phyloP scores from a whole-genome alignment of 345 rosid genomes.

The Clarkia xantiana region DNA sequence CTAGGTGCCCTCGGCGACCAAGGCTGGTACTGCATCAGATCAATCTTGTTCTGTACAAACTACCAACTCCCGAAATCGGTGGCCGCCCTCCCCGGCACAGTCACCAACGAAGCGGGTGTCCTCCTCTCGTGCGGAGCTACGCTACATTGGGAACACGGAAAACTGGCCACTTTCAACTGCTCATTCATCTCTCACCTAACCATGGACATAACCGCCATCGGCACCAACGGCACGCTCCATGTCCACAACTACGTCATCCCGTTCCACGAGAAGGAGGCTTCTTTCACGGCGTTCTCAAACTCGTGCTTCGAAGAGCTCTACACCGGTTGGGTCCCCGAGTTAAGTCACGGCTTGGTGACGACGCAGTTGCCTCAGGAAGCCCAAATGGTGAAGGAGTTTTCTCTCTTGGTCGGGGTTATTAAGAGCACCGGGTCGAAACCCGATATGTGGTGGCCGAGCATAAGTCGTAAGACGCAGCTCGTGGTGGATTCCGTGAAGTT shows the following conservation, averaged over 20 bases:
- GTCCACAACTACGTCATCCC: constrained; percentile 7
- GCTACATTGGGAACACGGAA: constrained; percentile 4
- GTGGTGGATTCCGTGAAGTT: constrained; percentile 9
- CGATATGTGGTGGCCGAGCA: constrained; percentile 2
- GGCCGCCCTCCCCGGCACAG: constrained; percentile 9
- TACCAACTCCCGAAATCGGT: constrained; percentile 9
- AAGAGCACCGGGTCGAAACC: constrained; percentile 5
- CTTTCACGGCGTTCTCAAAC: constrained; percentile 6
- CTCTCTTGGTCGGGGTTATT: constrained; percentile 1
- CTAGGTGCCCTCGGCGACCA: constrained; percentile 11
- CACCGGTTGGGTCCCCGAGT: constrained; percentile 5
- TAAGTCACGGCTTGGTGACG: constrained; percentile 2
- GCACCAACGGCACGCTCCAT: constrained; percentile 8
- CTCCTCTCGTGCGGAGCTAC: constrained; percentile 10
- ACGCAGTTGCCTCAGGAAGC: constrained; percentile 6
- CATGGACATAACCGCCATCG: constrained; percentile 8
- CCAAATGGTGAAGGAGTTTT: constrained; percentile 9
- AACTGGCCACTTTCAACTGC: constrained; percentile 7
- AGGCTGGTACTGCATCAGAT: constrained; percentile 16
- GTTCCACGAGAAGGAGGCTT: constrained; percentile 4
- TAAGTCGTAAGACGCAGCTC: constrained; percentile 9
- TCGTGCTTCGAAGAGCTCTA: constrained; percentile 3
- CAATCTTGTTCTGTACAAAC: constrained; percentile 11
- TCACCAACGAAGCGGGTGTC: constrained; percentile 7
- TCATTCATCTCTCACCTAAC: constrained; percentile 10